phyloP scores from a whole-genome alignment of 495 filamentous ascomycete genomes.

The Cercophora sp. region DNA sequence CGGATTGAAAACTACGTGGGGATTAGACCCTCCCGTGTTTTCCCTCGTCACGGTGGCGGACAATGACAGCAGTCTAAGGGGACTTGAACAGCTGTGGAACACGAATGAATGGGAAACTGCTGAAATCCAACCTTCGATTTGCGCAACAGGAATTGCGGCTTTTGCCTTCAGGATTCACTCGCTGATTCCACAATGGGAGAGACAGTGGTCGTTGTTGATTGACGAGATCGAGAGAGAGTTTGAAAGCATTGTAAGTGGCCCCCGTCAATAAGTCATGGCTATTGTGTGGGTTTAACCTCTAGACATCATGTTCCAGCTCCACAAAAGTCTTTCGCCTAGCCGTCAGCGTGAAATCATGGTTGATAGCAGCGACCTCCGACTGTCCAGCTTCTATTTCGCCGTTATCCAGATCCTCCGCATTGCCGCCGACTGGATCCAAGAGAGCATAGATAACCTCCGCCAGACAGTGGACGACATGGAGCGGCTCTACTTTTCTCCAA shows the following conservation, averaged over 20 bases:
- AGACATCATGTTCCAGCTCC: background rate
- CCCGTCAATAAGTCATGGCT: no score
- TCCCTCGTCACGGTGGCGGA: background rate
- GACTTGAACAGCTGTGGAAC: background rate
- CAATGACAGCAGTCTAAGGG: background rate
- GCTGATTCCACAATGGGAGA: background rate
- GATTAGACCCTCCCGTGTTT: background rate
- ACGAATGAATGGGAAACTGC: background rate
- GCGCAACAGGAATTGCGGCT: background rate
- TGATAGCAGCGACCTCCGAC: background rate
- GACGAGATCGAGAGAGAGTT: background rate
- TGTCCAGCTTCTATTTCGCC: background rate
- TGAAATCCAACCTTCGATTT: background rate
- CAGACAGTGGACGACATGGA: background rate
- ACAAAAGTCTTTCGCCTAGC: background rate
- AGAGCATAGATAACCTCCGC: constrained; percentile 1
- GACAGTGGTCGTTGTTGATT: background rate
- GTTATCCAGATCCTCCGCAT: background rate
- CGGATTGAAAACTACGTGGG: constrained; percentile 6
- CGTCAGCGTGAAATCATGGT: background rate
- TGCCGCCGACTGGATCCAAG: background rate
- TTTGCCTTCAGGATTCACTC: constrained; percentile 8
- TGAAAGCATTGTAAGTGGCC: background rate
- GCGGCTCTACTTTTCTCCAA: background rate
- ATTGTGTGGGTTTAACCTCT: background rate